Conservation (phyloP, 2,329 filamentous ascomycete species). For the Purpureocillium lavendulum region DNA sequence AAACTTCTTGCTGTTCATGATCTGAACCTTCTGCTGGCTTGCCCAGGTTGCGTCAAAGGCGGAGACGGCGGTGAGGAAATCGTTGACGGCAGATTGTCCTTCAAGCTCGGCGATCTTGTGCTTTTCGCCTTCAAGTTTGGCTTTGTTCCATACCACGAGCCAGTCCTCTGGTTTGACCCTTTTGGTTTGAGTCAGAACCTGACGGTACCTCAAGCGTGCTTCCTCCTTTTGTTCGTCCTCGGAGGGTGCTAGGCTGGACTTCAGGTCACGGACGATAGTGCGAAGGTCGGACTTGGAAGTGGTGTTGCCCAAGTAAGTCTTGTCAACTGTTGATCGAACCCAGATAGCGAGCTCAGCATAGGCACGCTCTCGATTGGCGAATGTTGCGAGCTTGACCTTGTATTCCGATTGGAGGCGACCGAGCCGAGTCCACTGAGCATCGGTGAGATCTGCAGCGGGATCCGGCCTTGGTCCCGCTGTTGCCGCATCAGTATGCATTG, state of each 20-base stretch:
- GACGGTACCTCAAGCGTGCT: background rate
- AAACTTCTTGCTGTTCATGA: no score
- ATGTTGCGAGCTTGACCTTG: background rate
- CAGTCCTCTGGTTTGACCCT: conserved; percentile 1
- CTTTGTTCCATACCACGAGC: background rate
- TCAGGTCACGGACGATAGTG: background rate
- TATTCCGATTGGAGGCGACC: background rate
- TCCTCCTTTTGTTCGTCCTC: background rate
- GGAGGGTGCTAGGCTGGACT: background rate
- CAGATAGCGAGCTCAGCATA: background rate
- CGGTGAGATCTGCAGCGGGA: background rate
- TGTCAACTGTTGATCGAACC: background rate
- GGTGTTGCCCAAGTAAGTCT: background rate
- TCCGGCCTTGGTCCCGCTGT: background rate
- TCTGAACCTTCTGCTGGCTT: no score
- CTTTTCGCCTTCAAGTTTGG: background rate
- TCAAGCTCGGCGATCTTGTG: background rate
- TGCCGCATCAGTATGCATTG: background rate
- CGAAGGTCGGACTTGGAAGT: background rate
- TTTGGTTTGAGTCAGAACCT: background rate
- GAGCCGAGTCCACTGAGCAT: background rate
- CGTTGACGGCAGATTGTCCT: background rate
- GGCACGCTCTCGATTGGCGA: background rate
- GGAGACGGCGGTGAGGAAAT: background rate
- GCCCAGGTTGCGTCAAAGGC: background rate